Base-by-base conservation (phyloP, 78 protist genomes). In the Dictyostelium citrinum region DNA sequence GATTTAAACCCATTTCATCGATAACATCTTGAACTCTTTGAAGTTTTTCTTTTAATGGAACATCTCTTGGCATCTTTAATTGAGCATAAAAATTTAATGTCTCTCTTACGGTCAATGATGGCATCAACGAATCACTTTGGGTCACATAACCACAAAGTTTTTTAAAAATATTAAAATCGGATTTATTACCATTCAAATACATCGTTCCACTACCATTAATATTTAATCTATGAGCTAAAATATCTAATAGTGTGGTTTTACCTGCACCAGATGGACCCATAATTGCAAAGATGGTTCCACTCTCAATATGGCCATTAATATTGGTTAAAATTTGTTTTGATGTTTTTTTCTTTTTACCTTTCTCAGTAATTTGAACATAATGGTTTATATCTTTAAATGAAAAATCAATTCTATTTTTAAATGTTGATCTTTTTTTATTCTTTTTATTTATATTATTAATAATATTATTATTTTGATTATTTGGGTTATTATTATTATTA, bases 41-140 rank as follows among this genome's bases (percentile, higher is more conserved):
- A 22, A 77, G 39, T 45, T 86, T 86, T 7, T 86, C 92, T 22
- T 77, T 61, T 1, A 51, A 10, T 58, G 92, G 29, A 10, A 74
- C 37, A 22, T 46, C 58, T 82, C 90, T 81, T 67, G 95, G 90
- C 80, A 91, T 77, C 61, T 84, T 91, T 11, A 98, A 70, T 35
- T 61, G 78, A 14, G 98, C 97, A 33, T 88, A 81, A 58, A 85
- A 96, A 35, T 16, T 3, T 12, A 97, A 72, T 9, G 96, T 81
- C 80, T 97, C 99, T 16, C 75, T 17, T 46, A 97, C 99, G 5
- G 99, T 97, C 90, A 97, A 82, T 5, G 60, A 14, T 41, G 95
- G 92, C 10, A 90, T 22, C 31, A 97, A 76, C 6, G 78, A 14
- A 74, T 83, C 96, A 27, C 58, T 27, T 60, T 83, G 91, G 17